Percentiles rank a stretch among this genome's conserved stretches.
phyloP scores from a whole-genome alignment of 2,329 filamentous ascomycete genomes.

The Stagonosporopsis tanaceti region DNA sequence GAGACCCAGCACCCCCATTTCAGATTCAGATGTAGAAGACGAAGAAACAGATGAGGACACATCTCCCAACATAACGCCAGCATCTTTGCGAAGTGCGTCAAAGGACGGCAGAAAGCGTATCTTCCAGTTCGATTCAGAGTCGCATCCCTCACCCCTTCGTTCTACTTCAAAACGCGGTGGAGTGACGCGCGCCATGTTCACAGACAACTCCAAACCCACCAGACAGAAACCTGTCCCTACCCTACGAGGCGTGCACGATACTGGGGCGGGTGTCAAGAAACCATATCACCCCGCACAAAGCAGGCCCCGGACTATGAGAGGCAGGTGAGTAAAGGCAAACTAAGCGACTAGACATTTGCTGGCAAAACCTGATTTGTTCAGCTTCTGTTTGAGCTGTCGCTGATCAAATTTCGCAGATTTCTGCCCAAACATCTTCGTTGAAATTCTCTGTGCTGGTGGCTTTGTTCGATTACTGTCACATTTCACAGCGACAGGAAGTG shows the following conservation, averaged over 20 bases:
- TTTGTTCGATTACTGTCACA: too few relatives aligned
- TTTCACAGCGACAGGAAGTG: too few relatives aligned
- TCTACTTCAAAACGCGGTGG: constrained; percentile 6
- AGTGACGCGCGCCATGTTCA: neutral
- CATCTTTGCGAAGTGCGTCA: constrained; percentile 45
- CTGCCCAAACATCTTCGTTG: too few relatives aligned
- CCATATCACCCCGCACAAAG: constrained; percentile 13
- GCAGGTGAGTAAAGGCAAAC: too few relatives aligned
- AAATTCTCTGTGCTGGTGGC: too few relatives aligned
- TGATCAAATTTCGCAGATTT: too few relatives aligned
- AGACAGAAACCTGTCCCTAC: constrained; percentile 17
- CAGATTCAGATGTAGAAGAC: constrained; percentile 12
- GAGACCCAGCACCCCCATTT: constrained; percentile 29
- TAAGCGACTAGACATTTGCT: too few relatives aligned
- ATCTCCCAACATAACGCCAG: constrained; percentile 48
- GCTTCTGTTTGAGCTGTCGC: too few relatives aligned
- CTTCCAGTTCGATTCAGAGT: constrained; percentile 17
- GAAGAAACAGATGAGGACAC: constrained; percentile 31
- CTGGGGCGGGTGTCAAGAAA: constrained; percentile 25
- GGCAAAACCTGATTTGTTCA: too few relatives aligned
- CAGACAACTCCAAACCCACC: constrained; percentile 4
- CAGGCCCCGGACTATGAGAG: constrained; percentile 23
- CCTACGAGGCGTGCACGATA: constrained; percentile 23
- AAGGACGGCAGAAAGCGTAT: constrained; percentile 27
- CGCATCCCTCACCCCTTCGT: constrained; percentile 5